Evolutionary conservation across 371 early-diverging fungal genomes (phyloP).

Genomic region (Mucor ambiguus): DNA sequence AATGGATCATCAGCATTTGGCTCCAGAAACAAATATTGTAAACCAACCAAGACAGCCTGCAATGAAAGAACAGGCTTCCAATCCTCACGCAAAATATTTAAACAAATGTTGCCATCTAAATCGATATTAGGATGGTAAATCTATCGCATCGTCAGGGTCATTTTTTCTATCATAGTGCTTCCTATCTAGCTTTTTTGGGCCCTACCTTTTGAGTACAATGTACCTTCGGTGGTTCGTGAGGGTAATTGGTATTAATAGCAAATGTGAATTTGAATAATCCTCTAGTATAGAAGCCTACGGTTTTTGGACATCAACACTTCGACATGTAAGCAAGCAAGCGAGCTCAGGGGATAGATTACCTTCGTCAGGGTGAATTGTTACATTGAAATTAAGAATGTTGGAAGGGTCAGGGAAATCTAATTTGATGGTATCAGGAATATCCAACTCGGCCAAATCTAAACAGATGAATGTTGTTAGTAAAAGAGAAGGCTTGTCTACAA

Average conservation of each 20-base stretch:
- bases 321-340: neutral
- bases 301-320: neutral
- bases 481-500: neutral
- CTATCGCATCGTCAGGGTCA: conserved; percentile 26
- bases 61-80: conserved; percentile 99
- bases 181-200: neutral
- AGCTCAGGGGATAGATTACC: conserved; percentile 47
- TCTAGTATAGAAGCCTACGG: conserved; percentile 86
- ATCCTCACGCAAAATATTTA: conserved; percentile 99
- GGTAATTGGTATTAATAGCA: conserved; percentile 92
- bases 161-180: neutral
- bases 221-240: conserved; percentile 99
- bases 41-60: conserved; percentile 93
- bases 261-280: conserved; percentile 95
- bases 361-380: conserved; percentile 89
- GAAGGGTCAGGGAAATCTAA: conserved; percentile 79
- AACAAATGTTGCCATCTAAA: conserved; percentile 96
- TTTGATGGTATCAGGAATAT: conserved; percentile 79
- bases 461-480: neutral
- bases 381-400: conserved; percentile 84
- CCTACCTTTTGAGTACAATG: conserved; percentile 88
- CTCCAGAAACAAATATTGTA: conserved; percentile 95
- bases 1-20: conserved; percentile 99
- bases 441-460: conserved; percentile 88
- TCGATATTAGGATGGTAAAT: conserved; percentile 99